A percentile compares a stretch with the other conserved stretches of the same genome.
Evolutionary conservation across 306 rosid genomes (phyloP).

Genomic region (Albizia julibrissin): DNA sequence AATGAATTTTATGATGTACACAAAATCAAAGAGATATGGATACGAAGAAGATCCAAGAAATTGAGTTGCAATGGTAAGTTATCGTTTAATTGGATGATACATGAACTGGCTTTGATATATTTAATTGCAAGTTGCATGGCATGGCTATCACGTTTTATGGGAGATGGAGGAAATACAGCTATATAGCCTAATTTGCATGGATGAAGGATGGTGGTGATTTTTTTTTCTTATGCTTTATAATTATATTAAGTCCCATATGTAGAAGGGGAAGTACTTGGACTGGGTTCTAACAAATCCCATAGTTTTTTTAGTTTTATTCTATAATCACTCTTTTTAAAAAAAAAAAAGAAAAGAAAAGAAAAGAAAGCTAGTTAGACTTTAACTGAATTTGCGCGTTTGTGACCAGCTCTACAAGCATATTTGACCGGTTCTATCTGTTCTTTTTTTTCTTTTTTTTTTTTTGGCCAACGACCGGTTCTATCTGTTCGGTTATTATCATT

Average conservation of each 20-base stretch:
- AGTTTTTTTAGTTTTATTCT: no score
- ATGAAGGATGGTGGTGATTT: neutral
- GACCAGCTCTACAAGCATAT: neutral
- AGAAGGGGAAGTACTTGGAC: neutral
- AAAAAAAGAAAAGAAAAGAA: no score
- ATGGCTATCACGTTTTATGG: neutral
- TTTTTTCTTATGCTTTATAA: neutral
- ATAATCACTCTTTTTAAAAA: neutral
- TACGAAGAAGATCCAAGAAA: neutral
- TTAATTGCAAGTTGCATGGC: neutral
- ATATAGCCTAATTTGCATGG: neutral
- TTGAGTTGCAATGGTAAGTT: neutral
- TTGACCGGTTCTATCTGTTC: neutral
- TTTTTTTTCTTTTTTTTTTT: no score
- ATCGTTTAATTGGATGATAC: neutral
- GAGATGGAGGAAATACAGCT: neutral
- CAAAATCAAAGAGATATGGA: neutral
- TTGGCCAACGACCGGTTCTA: neutral
- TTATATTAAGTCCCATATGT: neutral
- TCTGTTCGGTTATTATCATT: neutral
- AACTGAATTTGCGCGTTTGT: neutral
- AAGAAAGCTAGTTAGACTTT: neutral
- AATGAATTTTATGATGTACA: neutral
- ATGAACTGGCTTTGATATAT: neutral
- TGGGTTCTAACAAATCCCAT: neutral